phyloP scores from a whole-genome alignment of 2,329 filamentous ascomycete species.

The Cyanodermella asteris region DNA sequence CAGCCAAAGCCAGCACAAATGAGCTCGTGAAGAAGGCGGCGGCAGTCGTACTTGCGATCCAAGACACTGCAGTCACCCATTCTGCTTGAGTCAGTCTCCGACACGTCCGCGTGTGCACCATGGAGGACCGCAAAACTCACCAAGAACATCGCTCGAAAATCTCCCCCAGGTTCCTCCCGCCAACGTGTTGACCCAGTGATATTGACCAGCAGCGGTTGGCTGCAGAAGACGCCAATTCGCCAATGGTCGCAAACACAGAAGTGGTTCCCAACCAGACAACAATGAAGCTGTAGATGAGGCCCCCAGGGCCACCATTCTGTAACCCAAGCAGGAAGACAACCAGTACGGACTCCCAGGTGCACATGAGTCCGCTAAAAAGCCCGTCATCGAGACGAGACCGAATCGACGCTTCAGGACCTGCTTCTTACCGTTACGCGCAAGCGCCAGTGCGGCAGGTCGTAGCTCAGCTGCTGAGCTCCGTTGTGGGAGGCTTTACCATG shows the following conservation, averaged over 20 bases:
- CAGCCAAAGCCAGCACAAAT: no score
- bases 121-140: no score
- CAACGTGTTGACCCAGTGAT: constrained; percentile 7
- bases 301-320: constrained; percentile 22
- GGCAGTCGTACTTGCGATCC: no score
- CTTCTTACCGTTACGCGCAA: constrained; percentile 7
- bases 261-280: constrained; percentile 28
- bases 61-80: no score
- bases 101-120: no score
- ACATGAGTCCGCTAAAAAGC: no score
- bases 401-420: constrained; percentile 7
- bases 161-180: constrained; percentile 7
- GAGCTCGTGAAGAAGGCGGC: no score
- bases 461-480: no score
- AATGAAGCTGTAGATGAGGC: constrained; percentile 29
- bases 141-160: constrained; percentile 7
- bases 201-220: constrained; percentile 3
- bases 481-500: no score
- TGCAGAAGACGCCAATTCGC: constrained; percentile 22
- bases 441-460: constrained; percentile 3
- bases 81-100: no score
- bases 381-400: constrained; percentile 6
- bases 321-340: no score
- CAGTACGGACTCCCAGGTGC: constrained; percentile 8
- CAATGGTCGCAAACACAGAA: constrained; percentile 23